These are phyloP conservation scores for Penicillium sp. DNA, from an alignment of 2,329 filamentous ascomycete genomes.

Conservation along the genomic window DNA sequence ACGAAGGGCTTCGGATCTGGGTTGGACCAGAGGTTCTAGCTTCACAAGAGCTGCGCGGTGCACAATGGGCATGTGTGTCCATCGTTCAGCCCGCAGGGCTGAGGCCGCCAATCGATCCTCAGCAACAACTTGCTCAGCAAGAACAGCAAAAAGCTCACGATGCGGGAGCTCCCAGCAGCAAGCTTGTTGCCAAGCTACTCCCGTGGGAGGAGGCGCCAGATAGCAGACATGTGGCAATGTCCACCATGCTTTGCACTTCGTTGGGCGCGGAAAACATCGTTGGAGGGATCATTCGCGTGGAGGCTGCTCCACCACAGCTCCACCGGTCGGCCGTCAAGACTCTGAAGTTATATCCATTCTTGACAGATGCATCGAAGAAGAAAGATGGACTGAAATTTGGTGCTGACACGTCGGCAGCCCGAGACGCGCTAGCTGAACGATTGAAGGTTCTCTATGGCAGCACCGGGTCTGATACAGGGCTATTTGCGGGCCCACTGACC, in stretches of 20 bases:
- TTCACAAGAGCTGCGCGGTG: slow-evolving; percentile 65
- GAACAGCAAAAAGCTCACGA: slow-evolving; percentile 49
- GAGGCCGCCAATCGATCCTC: slow-evolving; percentile 62
- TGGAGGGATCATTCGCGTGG: slow-evolving; percentile 80
- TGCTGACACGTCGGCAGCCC: slow-evolving; percentile 75
- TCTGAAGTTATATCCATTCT: slow-evolving; percentile 78
- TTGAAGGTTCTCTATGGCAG: slow-evolving; percentile 66
- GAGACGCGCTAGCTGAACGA: slow-evolving; percentile 65
- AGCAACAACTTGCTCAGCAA: slow-evolving; percentile 62
- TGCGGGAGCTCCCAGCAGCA: slow-evolving; percentile 54
- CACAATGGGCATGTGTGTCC: slow-evolving; percentile 75
- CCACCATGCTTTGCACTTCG: slow-evolving; percentile 66
- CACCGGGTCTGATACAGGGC: slow-evolving; percentile 49
- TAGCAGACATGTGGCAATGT: slow-evolving; percentile 71
- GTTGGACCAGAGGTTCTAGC: slow-evolving; percentile 71
- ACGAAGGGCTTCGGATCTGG: slow-evolving; percentile 68
- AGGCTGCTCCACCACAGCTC: slow-evolving; percentile 70
- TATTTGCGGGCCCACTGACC: slow-evolving; percentile 79
- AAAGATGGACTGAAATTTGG: slow-evolving; percentile 74
- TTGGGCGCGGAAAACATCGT: slow-evolving; percentile 68
- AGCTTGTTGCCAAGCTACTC: slow-evolving; percentile 67
- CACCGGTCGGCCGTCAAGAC: slow-evolving; percentile 59
- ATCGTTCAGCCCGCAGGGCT: slow-evolving; percentile 76
- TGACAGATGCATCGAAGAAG: slow-evolving; percentile 49
- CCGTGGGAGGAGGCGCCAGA: slow-evolving; percentile 85